Conservation (phyloP, 768 basidiomycete genomes). For the Amanita phalloides region DNA sequence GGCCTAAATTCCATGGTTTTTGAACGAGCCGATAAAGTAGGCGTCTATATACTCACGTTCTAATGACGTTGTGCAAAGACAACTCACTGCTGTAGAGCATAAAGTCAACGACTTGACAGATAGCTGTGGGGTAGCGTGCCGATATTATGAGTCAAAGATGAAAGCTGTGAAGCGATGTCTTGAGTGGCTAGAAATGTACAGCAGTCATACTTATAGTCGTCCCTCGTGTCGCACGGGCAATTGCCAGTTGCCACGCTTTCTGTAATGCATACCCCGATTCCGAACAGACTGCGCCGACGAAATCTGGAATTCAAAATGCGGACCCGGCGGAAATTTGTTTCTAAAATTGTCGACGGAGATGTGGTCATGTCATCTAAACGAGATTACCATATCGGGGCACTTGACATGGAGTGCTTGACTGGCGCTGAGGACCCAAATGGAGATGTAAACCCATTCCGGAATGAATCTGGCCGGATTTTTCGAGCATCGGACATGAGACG, state of each 20-base stretch:
- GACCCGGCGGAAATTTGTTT: background rate
- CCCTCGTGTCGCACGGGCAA: background rate
- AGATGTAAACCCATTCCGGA: background rate
- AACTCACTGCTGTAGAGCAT: background rate
- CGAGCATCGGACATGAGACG: background rate
- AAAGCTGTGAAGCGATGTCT: conserved; percentile 3
- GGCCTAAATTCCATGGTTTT: background rate
- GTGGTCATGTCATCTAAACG: background rate
- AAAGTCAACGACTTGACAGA: background rate
- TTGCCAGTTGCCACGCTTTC: background rate
- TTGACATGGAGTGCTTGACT: background rate
- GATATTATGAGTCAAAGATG: conserved; percentile 1
- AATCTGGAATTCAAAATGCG: background rate
- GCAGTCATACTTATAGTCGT: background rate
- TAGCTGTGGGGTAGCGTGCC: background rate
- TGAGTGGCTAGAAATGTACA: background rate
- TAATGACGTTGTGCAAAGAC: background rate
- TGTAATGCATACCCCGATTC: background rate
- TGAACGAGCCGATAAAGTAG: background rate
- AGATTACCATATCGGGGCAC: background rate
- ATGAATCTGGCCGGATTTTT: background rate
- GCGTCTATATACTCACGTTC: background rate
- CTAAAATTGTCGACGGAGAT: conserved; percentile 1
- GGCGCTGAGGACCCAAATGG: background rate
- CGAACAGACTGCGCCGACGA: background rate